These are phyloP conservation scores for Trametes meyenii DNA, from an alignment of 768 basidiomycete species.

Conservation along the genomic window DNA sequence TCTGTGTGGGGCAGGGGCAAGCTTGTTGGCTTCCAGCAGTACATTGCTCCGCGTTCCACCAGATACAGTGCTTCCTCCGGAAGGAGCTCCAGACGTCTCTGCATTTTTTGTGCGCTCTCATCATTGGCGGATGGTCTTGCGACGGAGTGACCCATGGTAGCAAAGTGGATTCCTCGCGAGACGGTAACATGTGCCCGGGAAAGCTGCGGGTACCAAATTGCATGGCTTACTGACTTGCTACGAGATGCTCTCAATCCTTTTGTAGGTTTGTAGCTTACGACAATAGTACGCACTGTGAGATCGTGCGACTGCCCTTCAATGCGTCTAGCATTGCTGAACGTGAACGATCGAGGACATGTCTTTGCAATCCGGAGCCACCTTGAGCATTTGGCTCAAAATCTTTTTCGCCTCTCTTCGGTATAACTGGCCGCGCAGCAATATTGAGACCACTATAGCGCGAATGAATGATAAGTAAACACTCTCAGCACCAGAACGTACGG, in stretches of 20 bases:
- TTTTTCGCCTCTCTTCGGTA: constrained; percentile 97
- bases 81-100: constrained; percentile 79
- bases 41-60: constrained; percentile 85
- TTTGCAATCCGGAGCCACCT: constrained; percentile 73
- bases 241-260: not conserved
- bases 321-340: constrained; percentile 88
- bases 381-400: constrained; percentile 85
- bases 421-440: constrained; percentile 61
- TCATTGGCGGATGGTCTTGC: constrained; percentile 44
- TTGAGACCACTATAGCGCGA: constrained; percentile 12
- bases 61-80: constrained; percentile 97
- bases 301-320: constrained; percentile 70
- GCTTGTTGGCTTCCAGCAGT: constrained; percentile 70
- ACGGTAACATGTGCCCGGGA: constrained; percentile 67
- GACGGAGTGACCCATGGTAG: constrained; percentile 78
- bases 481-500: constrained; percentile 44
- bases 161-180: constrained; percentile 83
- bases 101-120: constrained; percentile 44
- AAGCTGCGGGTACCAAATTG: constrained; percentile 72
- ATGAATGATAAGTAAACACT: not conserved
- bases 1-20: constrained; percentile 23
- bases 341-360: constrained; percentile 78
- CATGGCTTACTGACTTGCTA: constrained; percentile 82
- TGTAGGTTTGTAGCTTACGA: too few species aligned
- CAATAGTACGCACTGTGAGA: constrained; percentile 59